Conservation (phyloP, 1,284 basidiomycete species). For the Trametes pubescens region DNA sequence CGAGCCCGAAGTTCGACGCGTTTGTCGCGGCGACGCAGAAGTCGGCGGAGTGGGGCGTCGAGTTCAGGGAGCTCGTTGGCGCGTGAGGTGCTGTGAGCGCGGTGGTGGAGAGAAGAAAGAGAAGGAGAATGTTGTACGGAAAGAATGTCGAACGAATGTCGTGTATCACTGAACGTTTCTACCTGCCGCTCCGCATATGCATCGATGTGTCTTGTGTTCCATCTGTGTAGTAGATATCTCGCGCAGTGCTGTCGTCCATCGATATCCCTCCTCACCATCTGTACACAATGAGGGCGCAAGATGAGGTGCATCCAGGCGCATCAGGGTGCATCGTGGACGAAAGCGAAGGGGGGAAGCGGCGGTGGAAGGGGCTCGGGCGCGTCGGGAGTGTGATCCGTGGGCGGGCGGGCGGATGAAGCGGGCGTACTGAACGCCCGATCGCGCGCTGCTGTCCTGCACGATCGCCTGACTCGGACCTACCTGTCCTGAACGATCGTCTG, state of each 20-base stretch:
- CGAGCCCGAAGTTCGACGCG: slow-evolving; percentile 76
- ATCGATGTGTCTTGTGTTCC: background rate
- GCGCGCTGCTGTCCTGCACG: background rate
- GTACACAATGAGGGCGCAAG: background rate
- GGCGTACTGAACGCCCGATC: background rate
- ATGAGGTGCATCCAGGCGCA: background rate
- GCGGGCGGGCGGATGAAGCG: background rate
- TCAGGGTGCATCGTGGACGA: no score
- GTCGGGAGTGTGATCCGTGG: slow-evolving; percentile 6
- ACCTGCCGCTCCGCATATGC: background rate
- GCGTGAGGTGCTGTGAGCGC: slow-evolving; percentile 31
- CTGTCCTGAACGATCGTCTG: background rate
- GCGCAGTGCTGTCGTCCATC: slow-evolving; percentile 1
- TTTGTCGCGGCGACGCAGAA: slow-evolving; percentile 77
- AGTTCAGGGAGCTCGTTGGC: slow-evolving; percentile 69
- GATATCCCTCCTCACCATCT: background rate
- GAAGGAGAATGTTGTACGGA: background rate
- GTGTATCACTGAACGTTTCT: background rate
- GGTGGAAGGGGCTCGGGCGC: background rate
- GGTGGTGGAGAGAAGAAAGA: slow-evolving; percentile 1
- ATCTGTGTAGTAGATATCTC: slow-evolving; percentile 3
- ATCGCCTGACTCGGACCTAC: background rate
- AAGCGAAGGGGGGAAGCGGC: background rate
- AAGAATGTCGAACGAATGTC: background rate
- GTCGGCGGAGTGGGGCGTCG: slow-evolving; percentile 67